phyloP scores from a whole-genome alignment of 768 basidiomycete genomes.

The Lentinula guzmanii region DNA sequence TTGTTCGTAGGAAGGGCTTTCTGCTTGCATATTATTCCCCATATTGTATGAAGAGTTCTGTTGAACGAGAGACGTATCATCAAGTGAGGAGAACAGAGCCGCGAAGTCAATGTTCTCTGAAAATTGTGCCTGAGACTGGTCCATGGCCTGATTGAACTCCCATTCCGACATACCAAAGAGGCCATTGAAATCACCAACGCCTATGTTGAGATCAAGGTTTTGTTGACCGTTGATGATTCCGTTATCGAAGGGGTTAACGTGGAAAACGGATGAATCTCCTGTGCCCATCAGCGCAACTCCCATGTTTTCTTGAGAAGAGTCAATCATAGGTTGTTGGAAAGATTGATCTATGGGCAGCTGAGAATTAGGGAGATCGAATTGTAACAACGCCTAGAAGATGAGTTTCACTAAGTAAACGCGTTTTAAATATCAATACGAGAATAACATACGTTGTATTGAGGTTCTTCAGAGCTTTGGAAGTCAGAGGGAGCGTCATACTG shows the following conservation, averaged over 20 bases:
- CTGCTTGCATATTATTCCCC: not conserved
- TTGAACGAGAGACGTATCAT: not conserved
- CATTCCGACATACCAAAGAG: constrained; percentile 6
- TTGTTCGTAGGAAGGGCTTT: not conserved
- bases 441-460: not conserved
- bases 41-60: not conserved
- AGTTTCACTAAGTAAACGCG: not conserved
- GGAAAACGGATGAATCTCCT: constrained; percentile 28
- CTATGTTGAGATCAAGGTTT: constrained; percentile 14
- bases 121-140: not conserved
- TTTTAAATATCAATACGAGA: not conserved
- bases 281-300: constrained; percentile 24
- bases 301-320: constrained; percentile 10
- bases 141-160: not conserved
- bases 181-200: constrained; percentile 32
- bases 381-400: constrained; percentile 4
- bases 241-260: constrained; percentile 24
- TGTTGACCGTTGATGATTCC: constrained; percentile 1
- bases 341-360: not conserved
- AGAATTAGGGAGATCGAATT: constrained; percentile 2
- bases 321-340: not conserved
- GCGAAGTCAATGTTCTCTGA: not conserved
- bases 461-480: not conserved
- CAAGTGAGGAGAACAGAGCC: not conserved
- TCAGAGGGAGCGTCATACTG: not conserved